phyloP scores from a whole-genome alignment of 441 rosid genomes.

The Flueggea neowawraea region DNA sequence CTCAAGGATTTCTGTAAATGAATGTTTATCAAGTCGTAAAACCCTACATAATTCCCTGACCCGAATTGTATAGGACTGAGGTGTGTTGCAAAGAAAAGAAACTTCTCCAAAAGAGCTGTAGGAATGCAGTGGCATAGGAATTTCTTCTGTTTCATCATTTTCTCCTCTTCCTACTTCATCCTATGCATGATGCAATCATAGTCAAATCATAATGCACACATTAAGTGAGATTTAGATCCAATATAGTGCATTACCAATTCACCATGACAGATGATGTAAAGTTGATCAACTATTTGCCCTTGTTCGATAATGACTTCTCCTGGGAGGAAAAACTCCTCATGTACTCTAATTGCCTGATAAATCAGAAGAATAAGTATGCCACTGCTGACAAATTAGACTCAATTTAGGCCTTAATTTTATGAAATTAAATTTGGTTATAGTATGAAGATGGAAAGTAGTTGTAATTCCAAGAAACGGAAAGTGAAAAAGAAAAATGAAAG shows the following conservation, averaged over 20 bases:
- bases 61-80: constrained; percentile 84
- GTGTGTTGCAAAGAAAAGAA: constrained; percentile 89
- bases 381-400: too few relatives aligned
- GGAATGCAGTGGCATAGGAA: constrained; percentile 42
- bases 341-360: constrained; percentile 68
- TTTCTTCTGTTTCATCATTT: constrained; percentile 66
- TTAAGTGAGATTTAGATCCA: background rate
- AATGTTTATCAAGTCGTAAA: constrained; percentile 85
- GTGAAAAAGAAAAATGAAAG: too few relatives aligned
- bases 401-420: too few relatives aligned
- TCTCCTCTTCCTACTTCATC: constrained; percentile 61
- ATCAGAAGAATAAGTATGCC: constrained; percentile 6
- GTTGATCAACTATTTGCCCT: constrained; percentile 87
- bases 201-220: background rate
- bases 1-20: constrained; percentile 73
- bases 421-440: too few relatives aligned
- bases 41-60: constrained; percentile 73
- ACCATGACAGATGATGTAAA: constrained; percentile 92
- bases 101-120: constrained; percentile 80
- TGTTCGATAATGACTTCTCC: constrained; percentile 94
- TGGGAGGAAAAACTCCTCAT: constrained; percentile 96
- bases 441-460: too few relatives aligned
- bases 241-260: constrained; percentile 44
- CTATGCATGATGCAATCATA: constrained; percentile 26
- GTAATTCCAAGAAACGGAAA: too few relatives aligned